Evolutionary conservation across 176 grass and related monocot species (phyloP).

Genomic region (Bromus sterilis): DNA sequence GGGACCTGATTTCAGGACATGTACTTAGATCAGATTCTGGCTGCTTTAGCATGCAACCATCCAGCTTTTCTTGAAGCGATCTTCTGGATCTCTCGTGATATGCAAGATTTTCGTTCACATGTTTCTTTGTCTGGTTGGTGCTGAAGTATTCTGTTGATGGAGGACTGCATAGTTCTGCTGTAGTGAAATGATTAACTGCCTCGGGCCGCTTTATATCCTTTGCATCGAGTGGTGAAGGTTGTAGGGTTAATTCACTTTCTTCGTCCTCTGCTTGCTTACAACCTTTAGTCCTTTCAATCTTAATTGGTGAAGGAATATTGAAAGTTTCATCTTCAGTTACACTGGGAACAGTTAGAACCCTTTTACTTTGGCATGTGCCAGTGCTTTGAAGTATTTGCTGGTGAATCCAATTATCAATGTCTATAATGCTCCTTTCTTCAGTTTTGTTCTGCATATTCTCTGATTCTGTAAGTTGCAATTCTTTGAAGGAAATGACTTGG

Average conservation of each 20-base stretch:
- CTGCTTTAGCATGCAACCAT: constrained; percentile 21
- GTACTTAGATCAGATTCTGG: constrained; percentile 16
- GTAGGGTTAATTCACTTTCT: not conserved
- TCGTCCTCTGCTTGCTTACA: constrained; percentile 6
- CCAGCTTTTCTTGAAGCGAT: constrained; percentile 25
- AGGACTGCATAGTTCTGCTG: constrained; percentile 12
- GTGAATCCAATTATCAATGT: constrained; percentile 65
- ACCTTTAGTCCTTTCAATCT: constrained; percentile 25
- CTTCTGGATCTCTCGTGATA: constrained; percentile 22
- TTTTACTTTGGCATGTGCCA: constrained; percentile 39
- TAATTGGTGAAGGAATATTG: constrained; percentile 3
- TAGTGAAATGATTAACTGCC: constrained; percentile 18
- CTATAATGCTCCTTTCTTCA: constrained; percentile 28
- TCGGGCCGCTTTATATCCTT: constrained; percentile 26
- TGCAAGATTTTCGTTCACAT: constrained; percentile 13
- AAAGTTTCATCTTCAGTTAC: constrained; percentile 14
- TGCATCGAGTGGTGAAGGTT: not conserved
- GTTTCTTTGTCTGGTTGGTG: constrained; percentile 4
- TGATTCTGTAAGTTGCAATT: constrained; percentile 30
- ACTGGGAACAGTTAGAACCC: constrained; percentile 31
- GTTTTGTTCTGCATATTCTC: constrained; percentile 27
- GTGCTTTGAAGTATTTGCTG: constrained; percentile 50
- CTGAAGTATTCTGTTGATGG: constrained; percentile 17
- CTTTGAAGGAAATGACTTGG: constrained; percentile 30
- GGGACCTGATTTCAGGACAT: constrained; percentile 16